Conservation (phyloP, 2,329 filamentous ascomycete genomes). For the Calonectria pseudoreteaudii region DNA sequence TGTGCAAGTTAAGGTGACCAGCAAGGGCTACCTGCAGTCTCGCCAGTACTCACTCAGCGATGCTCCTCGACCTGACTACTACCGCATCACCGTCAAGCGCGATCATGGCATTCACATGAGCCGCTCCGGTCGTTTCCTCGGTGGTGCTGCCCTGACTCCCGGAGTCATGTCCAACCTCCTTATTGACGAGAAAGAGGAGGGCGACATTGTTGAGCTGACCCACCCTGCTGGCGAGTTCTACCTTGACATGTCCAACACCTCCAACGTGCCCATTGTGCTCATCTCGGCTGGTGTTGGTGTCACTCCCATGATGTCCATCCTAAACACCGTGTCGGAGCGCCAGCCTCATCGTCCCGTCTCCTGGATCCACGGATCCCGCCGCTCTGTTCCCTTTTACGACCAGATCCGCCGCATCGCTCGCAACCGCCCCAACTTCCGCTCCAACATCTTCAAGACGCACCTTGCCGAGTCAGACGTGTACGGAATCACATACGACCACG, state of each 20-base stretch:
- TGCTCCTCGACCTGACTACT: constrained; percentile 69
- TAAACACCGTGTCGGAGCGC: constrained; percentile 63
- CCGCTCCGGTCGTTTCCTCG: constrained; percentile 34
- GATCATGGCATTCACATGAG: constrained; percentile 65
- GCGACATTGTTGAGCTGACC: constrained; percentile 73
- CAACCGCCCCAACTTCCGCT: constrained; percentile 49
- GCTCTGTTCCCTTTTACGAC: constrained; percentile 64
- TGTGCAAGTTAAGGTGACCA: constrained; percentile 68
- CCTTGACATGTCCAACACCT: constrained; percentile 57
- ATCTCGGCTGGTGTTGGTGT: constrained; percentile 72
- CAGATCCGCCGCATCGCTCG: constrained; percentile 60
- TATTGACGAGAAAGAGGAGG: constrained; percentile 70
- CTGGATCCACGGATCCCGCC: constrained; percentile 70
- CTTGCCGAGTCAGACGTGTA: constrained; percentile 58
- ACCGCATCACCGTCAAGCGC: constrained; percentile 78
- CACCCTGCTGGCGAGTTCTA: constrained; percentile 75
- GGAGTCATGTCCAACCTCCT: constrained; percentile 79
- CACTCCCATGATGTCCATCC: constrained; percentile 70
- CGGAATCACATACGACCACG: constrained; percentile 58
- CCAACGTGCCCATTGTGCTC: constrained; percentile 62
- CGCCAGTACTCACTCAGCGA: constrained; percentile 81
- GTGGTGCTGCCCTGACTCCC: constrained; percentile 58
- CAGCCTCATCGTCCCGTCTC: constrained; percentile 62
- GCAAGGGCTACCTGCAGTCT: constrained; percentile 70
- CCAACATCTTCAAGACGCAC: constrained; percentile 63